Base-by-base conservation (phyloP, 768 basidiomycete species). In the Leccinum subtestaceum region DNA sequence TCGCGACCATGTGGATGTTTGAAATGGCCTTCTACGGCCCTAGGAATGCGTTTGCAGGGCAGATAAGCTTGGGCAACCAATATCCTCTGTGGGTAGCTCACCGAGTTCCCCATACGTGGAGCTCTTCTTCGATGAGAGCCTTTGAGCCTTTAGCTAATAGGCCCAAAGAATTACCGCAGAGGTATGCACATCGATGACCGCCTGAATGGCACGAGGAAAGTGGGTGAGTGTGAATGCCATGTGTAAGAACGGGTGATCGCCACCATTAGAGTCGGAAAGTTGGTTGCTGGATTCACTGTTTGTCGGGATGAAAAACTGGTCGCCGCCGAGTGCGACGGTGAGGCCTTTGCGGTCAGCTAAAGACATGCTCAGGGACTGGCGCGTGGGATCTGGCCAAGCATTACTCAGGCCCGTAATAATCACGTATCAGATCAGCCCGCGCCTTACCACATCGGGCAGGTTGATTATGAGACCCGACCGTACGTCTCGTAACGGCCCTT, bases 91-190 rank as follows among this genome's bases (percentile, higher is more conserved):
- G 36, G 55, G 49, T 19, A 12, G 69, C 79, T 69, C 67, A 88
- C 87, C 80, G 79, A 57, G 85, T 82, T 34, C 81, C 86, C 97
- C 97, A 99, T 29, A 87, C 87, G 52, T 81, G 70, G 53, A 98
- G 74, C 73, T 99, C 97, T 73, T 96, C 84, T 61, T 89, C 76
- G 15, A 98, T 77, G 47, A 95, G 78, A 60, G 79, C 71, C 62
- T 82, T 81, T 31, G 95, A 89, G 38, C 84, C 79, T 70, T 86
- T 91, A 47, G 91, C 84, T 67, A 92, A 77, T 56, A 89, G 80
- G 4, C 97, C 97, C 10, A 98, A 82, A 25, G 95, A 98, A 76
- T 99, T 98, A 34, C 97, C 97, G 70, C 93, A 95, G 53, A 99
- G 85, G 73, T 99, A 99, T 34, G 87, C 84, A 72, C 85, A 87